Evolutionary conservation across 225 moss, liverwort and hornwort genomes (phyloP).

Genomic region (Sphagnum tenellum): DNA sequence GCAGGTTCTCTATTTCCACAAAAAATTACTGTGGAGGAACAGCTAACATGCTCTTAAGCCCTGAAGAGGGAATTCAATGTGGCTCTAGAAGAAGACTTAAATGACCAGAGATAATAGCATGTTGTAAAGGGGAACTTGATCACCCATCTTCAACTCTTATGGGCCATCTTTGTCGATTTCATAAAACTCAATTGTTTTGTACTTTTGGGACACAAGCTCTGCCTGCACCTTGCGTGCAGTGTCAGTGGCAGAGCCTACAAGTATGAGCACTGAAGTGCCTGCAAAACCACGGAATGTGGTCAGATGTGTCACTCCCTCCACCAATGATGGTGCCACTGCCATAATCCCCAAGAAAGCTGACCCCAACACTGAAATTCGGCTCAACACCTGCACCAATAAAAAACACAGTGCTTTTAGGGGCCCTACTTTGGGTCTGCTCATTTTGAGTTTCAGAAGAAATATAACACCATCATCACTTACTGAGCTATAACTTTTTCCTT

Average conservation of each 20-base stretch:
- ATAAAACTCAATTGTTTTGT: conserved; percentile 72
- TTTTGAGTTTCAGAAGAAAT: too few relatives aligned
- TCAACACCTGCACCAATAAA: conserved; percentile 44
- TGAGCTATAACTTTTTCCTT: neutral
- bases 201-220: conserved; percentile 82
- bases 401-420: neutral
- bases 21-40: too few relatives aligned
- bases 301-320: conserved; percentile 85
- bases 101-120: too few relatives aligned
- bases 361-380: conserved; percentile 72
- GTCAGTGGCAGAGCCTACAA: conserved; percentile 81
- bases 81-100: too few relatives aligned
- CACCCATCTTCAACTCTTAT: conserved; percentile 7
- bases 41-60: too few relatives aligned
- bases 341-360: conserved; percentile 75
- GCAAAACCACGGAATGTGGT: conserved; percentile 82
- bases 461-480: too few relatives aligned
- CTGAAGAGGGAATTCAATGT: too few relatives aligned
- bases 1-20: too few relatives aligned
- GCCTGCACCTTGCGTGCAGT: conserved; percentile 81
- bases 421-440: neutral
- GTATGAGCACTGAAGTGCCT: conserved; percentile 70
- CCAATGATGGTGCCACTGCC: conserved; percentile 74
- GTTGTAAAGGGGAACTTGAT: too few relatives aligned
- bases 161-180: conserved; percentile 28